Conservation (phyloP, 768 basidiomycete genomes). For the Macrolepiota fuliginosa region DNA sequence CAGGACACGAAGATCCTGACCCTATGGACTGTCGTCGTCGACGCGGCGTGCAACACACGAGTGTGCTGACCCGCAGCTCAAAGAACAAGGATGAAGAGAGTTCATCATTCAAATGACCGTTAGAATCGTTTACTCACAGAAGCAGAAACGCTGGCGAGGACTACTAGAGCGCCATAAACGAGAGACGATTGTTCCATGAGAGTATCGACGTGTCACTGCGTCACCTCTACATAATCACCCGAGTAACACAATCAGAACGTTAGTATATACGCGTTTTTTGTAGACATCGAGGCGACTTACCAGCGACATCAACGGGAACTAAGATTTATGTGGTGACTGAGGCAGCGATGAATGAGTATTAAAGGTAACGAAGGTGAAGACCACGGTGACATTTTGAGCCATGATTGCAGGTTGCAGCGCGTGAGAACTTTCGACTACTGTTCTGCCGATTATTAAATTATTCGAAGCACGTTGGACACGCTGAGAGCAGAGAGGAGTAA, state of each 20-base stretch:
- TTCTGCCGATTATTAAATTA: background rate
- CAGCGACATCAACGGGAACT: background rate
- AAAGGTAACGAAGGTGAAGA: background rate
- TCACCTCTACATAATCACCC: background rate
- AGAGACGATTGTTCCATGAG: slow-evolving; percentile 21
- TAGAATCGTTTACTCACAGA: slow-evolving; percentile 31
- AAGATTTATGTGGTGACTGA: background rate
- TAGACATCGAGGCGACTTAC: background rate
- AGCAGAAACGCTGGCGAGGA: slow-evolving; percentile 28
- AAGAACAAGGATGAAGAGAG: slow-evolving; percentile 93
- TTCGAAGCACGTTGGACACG: background rate
- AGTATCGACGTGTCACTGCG: slow-evolving; percentile 10
- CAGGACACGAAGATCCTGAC: slow-evolving; percentile 41
- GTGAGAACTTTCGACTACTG: slow-evolving; percentile 6
- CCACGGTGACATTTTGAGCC: background rate
- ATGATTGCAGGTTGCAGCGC: background rate
- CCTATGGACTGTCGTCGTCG: slow-evolving; percentile 59
- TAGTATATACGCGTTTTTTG: background rate
- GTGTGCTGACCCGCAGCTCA: slow-evolving; percentile 60
- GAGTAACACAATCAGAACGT: background rate
- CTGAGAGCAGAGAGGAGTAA: background rate
- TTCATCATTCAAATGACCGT: slow-evolving; percentile 44
- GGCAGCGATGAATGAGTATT: background rate
- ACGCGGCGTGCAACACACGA: slow-evolving; percentile 47
- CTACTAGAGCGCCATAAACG: slow-evolving; percentile 33